Base-by-base conservation (phyloP, 345 rosid species). In the Carallia pectinifolia region DNA sequence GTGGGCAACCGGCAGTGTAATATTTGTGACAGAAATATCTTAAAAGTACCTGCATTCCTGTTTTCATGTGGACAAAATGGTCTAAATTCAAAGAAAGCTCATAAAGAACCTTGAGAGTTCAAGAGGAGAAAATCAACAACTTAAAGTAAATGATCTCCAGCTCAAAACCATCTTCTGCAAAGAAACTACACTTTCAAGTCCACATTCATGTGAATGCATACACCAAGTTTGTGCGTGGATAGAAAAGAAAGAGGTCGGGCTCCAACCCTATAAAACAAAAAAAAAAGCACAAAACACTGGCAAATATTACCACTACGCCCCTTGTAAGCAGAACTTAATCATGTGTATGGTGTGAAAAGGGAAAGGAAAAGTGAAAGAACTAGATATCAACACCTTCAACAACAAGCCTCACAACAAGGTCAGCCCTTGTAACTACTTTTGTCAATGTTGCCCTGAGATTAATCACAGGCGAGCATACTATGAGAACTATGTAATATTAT, bases 41-140 rank as follows among this genome's bases (percentile, higher is more conserved):
- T 58, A 77, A 48, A 64, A 68, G 37, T 74, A 91, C 96, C 96
- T 91, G 98, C 86, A 94, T 76, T 64, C 98, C 96, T 53, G 89
- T 88, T 79, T 82, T 87, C 47, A 94, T 67, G 15, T 89, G 92
- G 64, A 91, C 87, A 80, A 94, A 94, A 61, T 90, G 88, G 62
- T 84, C 90, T 84, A 86, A 79, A 74, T 91, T 79, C 72, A 71
- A 77, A 54, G 97, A 91, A 61, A 81, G 74, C 76, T 90, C 92
- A 47, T 84, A 81, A 31, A 88, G 93, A 52, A 94, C 97, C 98
- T 94, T 0, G 23, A 23, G 83, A 74, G 61, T 67, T 48, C 37
- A 70, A 67, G n/a, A 56, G 30, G 1, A 53, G 58, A 75, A 71
- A 65, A 68, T 72, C 58, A 58, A 48, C 53, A 64, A 17, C 19